Evolutionary conservation across 2,329 filamentous ascomycete genomes (phyloP).

Genomic region (Trichoderma asperellum): DNA sequence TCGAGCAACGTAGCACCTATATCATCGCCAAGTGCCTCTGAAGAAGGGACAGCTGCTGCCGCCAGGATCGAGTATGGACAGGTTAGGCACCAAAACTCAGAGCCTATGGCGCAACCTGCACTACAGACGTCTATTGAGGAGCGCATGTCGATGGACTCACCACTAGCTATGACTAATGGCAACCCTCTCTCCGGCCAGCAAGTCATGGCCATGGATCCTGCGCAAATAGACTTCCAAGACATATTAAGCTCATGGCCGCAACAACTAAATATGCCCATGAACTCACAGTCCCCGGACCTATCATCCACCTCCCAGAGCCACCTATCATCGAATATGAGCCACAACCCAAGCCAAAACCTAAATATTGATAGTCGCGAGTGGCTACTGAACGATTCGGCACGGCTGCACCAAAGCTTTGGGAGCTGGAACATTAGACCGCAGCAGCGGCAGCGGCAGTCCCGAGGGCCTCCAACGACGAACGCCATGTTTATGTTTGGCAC

Average conservation of each 20-base stretch:
- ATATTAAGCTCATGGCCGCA: conserved; percentile 37
- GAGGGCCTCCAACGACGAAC: conserved; percentile 32
- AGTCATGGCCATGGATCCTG: conserved; percentile 30
- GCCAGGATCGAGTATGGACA: conserved; percentile 42
- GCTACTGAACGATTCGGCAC: conserved; percentile 61
- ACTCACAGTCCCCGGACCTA: not conserved
- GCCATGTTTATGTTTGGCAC: conserved; percentile 40
- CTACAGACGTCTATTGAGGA: conserved; percentile 28
- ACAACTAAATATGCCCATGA: conserved; percentile 6
- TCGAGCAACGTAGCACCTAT: conserved; percentile 39
- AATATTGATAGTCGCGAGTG: conserved; percentile 59
- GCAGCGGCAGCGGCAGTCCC: not conserved
- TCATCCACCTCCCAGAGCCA: conserved; percentile 20
- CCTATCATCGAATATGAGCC: conserved; percentile 32
- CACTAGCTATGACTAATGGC: conserved; percentile 18
- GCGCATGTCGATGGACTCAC: conserved; percentile 27
- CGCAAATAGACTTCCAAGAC: conserved; percentile 34
- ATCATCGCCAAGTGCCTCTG: conserved; percentile 39
- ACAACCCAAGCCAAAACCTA: conserved; percentile 34
- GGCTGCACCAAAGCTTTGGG: conserved; percentile 62
- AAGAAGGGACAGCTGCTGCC: conserved; percentile 35
- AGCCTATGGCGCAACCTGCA: conserved; percentile 32
- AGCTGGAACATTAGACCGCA: conserved; percentile 51
- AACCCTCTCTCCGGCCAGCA: conserved; percentile 8
- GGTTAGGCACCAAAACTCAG: conserved; percentile 41